phyloP scores from a whole-genome alignment of 148 eudicot species.

The Vaccinium vitisidaea region DNA sequence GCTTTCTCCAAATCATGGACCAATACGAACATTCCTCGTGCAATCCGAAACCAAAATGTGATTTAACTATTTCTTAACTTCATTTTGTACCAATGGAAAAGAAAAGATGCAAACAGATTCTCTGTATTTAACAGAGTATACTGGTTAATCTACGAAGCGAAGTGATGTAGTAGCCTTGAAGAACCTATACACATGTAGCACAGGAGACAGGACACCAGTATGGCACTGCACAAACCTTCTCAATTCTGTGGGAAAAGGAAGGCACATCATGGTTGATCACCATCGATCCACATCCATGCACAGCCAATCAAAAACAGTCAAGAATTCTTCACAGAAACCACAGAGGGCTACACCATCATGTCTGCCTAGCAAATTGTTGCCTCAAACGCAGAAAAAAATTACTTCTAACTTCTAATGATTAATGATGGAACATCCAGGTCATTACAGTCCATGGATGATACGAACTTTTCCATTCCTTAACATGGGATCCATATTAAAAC shows the following conservation, averaged over 20 bases:
- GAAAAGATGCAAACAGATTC: not conserved
- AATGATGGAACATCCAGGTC: not conserved
- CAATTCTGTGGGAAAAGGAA: not conserved
- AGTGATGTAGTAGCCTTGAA: conserved; percentile 1
- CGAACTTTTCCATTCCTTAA: not conserved
- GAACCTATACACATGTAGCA: conserved; percentile 8
- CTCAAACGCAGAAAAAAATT: not conserved
- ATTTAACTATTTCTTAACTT: not conserved
- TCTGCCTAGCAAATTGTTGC: not conserved
- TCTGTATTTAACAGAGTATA: not conserved
- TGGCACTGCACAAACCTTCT: not conserved
- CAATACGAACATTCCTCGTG: not conserved
- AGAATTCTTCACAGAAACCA: conserved; percentile 5
- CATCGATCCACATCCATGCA: conserved; percentile 7
- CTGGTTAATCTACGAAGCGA: conserved; percentile 1
- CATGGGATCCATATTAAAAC: conserved; percentile 3
- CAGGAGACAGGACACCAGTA: conserved; percentile 2
- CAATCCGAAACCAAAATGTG: not conserved
- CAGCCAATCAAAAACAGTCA: conserved; percentile 1
- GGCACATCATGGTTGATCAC: not conserved
- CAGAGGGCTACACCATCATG: not conserved
- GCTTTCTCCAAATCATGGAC: conserved; percentile 6
- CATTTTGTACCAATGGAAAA: not conserved
- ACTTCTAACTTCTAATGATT: not conserved
- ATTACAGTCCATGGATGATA: not conserved